These are phyloP conservation scores for Sporothrix curviconia DNA, from an alignment of 2,329 filamentous ascomycete genomes.

Conservation along the genomic window DNA sequence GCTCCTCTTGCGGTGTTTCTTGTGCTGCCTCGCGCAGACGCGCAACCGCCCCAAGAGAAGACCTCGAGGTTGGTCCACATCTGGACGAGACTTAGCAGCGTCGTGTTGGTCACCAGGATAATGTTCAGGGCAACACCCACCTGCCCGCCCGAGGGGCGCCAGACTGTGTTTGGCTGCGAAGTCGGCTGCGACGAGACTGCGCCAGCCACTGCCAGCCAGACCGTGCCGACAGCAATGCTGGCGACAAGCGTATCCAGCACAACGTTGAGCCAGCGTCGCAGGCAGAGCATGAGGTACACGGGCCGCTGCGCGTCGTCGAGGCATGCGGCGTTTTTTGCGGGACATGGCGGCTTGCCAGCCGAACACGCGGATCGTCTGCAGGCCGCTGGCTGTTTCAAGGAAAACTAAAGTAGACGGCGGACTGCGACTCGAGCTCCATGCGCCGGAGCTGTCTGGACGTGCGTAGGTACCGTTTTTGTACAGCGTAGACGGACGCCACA, in stretches of 20 bases:
- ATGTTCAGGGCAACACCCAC: constrained; percentile 32
- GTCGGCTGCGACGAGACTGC: background rate
- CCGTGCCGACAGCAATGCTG: constrained; percentile 34
- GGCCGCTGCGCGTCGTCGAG: constrained; percentile 43
- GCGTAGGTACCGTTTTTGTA: constrained; percentile 47
- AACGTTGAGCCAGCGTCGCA: constrained; percentile 47
- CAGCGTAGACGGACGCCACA: constrained; percentile 34
- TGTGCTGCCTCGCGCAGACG: constrained; percentile 21
- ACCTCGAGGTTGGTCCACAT: constrained; percentile 31
- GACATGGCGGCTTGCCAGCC: constrained; percentile 32
- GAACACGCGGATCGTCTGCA: constrained; percentile 43
- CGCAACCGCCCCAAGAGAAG: constrained; percentile 30
- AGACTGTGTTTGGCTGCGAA: background rate
- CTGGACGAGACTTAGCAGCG: constrained; percentile 28
- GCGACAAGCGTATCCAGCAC: constrained; percentile 45
- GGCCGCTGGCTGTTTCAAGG: constrained; percentile 37
- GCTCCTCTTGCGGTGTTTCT: constrained; percentile 24
- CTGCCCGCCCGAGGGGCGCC: constrained; percentile 21
- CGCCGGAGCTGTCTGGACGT: constrained; percentile 52
- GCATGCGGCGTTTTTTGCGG: constrained; percentile 19
- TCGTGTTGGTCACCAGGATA: constrained; percentile 30
- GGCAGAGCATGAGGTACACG: constrained; percentile 42
- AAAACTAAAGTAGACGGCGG: constrained; percentile 38
- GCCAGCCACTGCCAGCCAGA: constrained; percentile 23
- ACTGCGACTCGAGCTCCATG: constrained; percentile 48